Conservation (phyloP, 78 protist species). For the Dictyostelium citrinum region DNA sequence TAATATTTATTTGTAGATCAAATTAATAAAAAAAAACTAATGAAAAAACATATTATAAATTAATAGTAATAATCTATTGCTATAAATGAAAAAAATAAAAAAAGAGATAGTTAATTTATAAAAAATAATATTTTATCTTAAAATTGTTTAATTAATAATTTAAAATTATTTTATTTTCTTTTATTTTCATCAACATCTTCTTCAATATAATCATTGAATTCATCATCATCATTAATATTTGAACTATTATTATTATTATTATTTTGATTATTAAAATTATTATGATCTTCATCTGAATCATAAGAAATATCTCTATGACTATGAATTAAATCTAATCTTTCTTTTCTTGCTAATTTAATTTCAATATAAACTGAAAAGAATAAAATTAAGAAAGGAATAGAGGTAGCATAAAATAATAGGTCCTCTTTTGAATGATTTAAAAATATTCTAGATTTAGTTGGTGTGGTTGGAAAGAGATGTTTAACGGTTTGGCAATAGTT, state of each 20-base stretch:
- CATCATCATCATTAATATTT: neutral
- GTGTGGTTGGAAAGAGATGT: neutral
- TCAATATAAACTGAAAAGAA: neutral
- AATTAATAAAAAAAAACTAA: neutral
- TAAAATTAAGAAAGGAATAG: neutral
- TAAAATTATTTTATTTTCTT: neutral
- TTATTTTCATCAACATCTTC: neutral
- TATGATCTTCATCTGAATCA: neutral
- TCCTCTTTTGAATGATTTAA: constrained; percentile 5
- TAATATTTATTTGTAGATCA: neutral
- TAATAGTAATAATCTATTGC: neutral
- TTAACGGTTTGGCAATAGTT: neutral
- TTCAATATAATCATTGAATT: neutral
- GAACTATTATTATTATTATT: neutral
- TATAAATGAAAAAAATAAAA: neutral
- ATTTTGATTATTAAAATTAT: neutral
- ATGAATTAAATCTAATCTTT: neutral
- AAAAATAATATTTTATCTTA: no score
- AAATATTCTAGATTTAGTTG: neutral
- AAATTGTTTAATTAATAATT: no score
- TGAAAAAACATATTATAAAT: neutral
- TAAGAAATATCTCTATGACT: neutral
- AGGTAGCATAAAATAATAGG: neutral
- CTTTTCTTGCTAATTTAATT: neutral
- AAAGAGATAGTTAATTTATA: neutral